Conservation (phyloP, 148 eudicot genomes). For the Persicaria maculosa region DNA sequence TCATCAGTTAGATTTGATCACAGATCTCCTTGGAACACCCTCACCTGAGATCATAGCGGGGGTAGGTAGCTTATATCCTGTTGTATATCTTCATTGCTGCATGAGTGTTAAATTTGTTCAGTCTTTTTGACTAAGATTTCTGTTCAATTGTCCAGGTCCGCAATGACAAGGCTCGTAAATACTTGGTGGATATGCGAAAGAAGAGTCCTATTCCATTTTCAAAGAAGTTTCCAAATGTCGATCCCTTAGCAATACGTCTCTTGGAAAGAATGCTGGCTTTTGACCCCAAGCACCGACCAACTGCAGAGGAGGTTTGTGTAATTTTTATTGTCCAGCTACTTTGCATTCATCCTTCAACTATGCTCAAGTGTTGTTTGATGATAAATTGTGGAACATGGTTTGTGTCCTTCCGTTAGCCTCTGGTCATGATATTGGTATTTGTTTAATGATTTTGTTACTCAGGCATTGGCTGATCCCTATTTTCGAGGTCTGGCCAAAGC, state of each 20-base stretch:
- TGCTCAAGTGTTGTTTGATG: neutral
- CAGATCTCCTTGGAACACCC: constrained; percentile 15
- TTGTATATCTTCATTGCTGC: neutral
- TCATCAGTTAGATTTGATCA: constrained; percentile 16
- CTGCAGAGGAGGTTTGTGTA: constrained; percentile 38
- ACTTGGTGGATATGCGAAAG: constrained; percentile 38
- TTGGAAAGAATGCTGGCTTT: constrained; percentile 42
- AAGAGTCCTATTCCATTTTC: constrained; percentile 37
- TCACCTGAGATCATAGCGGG: constrained; percentile 1
- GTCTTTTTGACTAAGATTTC: neutral
- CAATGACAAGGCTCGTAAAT: constrained; percentile 49
- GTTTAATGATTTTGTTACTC: neutral
- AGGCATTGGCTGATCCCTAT: constrained; percentile 14
- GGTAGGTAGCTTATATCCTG: neutral
- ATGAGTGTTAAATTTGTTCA: neutral
- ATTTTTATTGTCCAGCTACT: neutral
- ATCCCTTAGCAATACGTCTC: constrained; percentile 34
- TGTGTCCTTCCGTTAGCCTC: neutral
- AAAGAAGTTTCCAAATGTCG: constrained; percentile 36
- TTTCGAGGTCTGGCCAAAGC: constrained; percentile 11
- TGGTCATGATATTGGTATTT: neutral
- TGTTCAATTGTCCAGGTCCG: constrained; percentile 36
- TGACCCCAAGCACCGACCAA: constrained; percentile 57
- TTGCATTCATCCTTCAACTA: neutral
- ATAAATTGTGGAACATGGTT: neutral